Conservation (phyloP, 2,329 filamentous ascomycete species). For the Periglandula ipomoeae region DNA sequence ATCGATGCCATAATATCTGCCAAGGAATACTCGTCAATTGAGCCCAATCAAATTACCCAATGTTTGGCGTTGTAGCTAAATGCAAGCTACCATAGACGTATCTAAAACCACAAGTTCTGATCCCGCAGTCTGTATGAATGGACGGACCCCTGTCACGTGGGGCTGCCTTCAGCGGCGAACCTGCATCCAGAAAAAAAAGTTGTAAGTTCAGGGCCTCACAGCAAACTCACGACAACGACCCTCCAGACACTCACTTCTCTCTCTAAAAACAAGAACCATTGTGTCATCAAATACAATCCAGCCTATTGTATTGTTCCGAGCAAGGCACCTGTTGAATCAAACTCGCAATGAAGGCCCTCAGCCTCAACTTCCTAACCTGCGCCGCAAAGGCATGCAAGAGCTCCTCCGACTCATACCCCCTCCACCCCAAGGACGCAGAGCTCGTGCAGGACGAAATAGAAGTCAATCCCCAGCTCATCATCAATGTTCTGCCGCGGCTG, state of each 20-base stretch:
- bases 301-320: too few species aligned
- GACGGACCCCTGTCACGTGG: conserved; percentile 10
- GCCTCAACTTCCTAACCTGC: conserved; percentile 93
- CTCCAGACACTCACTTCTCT: too few species aligned
- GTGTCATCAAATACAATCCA: too few species aligned
- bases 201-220: conserved; percentile 17
- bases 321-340: too few species aligned
- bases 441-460: conserved; percentile 81
- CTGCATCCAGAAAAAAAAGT: conserved; percentile 18
- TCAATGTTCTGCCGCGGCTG: conserved; percentile 76
- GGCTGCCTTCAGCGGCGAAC: not conserved
- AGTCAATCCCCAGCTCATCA: conserved; percentile 69
- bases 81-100: too few species aligned
- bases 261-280: too few species aligned
- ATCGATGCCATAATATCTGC: too few species aligned
- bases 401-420: conserved; percentile 68
- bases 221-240: too few species aligned
- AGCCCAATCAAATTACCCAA: not conserved
- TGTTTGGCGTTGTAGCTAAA: not conserved
- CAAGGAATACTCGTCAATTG: too few species aligned
- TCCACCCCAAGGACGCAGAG: conserved; percentile 88
- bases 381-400: conserved; percentile 92
- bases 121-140: not conserved
- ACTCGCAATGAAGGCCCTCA: conserved; percentile 76
- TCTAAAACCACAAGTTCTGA: too few species aligned